Evolutionary conservation across 1,284 basidiomycete species (phyloP).

Genomic region (Ganoderma lucidum): DNA sequence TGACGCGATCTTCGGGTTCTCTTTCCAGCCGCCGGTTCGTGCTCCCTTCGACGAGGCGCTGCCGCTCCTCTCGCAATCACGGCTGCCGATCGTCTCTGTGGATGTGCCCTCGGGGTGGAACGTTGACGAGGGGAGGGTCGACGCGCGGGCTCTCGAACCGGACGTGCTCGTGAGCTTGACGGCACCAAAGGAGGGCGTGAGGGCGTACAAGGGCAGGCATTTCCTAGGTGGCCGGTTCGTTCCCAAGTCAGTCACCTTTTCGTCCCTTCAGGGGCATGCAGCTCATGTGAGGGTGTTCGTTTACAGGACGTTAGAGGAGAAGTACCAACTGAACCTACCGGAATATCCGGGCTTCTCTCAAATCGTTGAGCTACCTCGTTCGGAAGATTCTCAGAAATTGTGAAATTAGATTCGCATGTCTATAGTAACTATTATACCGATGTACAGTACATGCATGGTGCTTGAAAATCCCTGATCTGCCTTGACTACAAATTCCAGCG

Average conservation of each 20-base stretch:
- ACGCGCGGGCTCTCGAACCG: constrained; percentile 68
- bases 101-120: constrained; percentile 98
- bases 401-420: constrained; percentile 19
- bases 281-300: not conserved
- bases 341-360: constrained; percentile 80
- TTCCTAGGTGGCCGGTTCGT: constrained; percentile 95
- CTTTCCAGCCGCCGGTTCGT: constrained; percentile 90
- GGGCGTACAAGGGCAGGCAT: constrained; percentile 81
- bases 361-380: constrained; percentile 73
- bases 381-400: constrained; percentile 40
- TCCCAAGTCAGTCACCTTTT: constrained; percentile 65
- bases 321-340: constrained; percentile 81
- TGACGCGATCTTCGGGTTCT: constrained; percentile 98
- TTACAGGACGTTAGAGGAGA: constrained; percentile 67
- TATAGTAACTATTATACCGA: not conserved
- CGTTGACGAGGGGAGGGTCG: constrained; percentile 80
- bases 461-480: not conserved
- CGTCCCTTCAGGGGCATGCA: not conserved
- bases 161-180: constrained; percentile 91
- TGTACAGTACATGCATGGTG: not conserved
- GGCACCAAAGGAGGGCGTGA: constrained; percentile 91
- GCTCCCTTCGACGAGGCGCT: constrained; percentile 87
- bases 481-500: not conserved
- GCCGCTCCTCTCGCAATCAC: constrained; percentile 67
- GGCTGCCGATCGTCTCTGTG: constrained; percentile 86